Conservation (phyloP, 371 early-diverging fungal species). For the Syncephalastrum sp. region DNA sequence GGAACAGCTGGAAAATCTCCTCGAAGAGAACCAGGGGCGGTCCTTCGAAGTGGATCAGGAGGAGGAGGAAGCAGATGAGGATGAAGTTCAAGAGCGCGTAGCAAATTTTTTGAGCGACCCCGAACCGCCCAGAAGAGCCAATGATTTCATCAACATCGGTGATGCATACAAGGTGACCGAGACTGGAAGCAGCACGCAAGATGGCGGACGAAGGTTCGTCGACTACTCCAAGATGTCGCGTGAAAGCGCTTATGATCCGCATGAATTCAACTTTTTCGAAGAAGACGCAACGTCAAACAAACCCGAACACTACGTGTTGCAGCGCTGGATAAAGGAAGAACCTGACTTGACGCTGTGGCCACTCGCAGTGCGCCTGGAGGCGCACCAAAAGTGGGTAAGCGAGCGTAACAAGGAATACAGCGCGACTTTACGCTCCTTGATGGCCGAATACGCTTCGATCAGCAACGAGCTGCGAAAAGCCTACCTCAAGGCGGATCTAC, state of each 20-base stretch:
- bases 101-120: slow-evolving; percentile 47
- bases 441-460: slow-evolving; percentile 34
- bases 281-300: slow-evolving; percentile 1
- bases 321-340: slow-evolving; percentile 39
- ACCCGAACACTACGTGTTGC: slow-evolving; percentile 25
- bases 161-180: slow-evolving; percentile 22
- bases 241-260: slow-evolving; percentile 1
- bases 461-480: slow-evolving; percentile 43
- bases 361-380: slow-evolving; percentile 44
- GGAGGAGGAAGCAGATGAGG: slow-evolving; percentile 53
- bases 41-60: slow-evolving; percentile 39
- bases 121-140: slow-evolving; percentile 19
- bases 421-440: slow-evolving; percentile 26
- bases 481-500: slow-evolving; percentile 38
- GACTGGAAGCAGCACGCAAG: background rate
- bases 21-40: slow-evolving; percentile 34
- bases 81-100: slow-evolving; percentile 45
- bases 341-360: slow-evolving; percentile 58
- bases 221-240: slow-evolving; percentile 36
- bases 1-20: slow-evolving; percentile 24
- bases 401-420: slow-evolving; percentile 29
- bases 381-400: slow-evolving; percentile 59
- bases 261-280: slow-evolving; percentile 31
- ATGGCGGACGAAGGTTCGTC: slow-evolving; percentile 26
- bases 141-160: slow-evolving; percentile 37